Percentiles rank a stretch among this genome's conserved stretches.
Conservation (phyloP, 2,329 filamentous ascomycete species). For the Talaromyces sp. region DNA sequence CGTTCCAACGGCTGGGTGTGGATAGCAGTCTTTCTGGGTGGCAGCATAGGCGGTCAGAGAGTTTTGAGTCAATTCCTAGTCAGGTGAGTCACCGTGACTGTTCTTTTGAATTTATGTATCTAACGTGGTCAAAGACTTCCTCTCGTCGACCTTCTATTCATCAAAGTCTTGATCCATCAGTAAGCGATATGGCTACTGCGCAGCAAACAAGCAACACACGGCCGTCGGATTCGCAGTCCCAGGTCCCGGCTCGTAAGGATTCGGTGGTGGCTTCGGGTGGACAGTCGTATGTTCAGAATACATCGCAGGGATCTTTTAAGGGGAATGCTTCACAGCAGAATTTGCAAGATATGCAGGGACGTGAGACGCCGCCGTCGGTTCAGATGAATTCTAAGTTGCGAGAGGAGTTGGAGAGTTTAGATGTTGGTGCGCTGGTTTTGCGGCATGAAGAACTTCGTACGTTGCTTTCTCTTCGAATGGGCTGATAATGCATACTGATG, state of each 20-base stretch:
- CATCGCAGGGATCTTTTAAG: slow-evolving; percentile 25
- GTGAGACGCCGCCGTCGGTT: slow-evolving; percentile 41
- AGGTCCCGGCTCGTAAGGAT: slow-evolving; percentile 6
- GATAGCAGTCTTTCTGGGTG: slow-evolving; percentile 17
- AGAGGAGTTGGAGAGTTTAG: slow-evolving; percentile 35
- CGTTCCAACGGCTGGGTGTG: slow-evolving; percentile 17
- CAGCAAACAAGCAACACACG: not conserved
- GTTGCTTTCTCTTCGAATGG: slow-evolving; percentile 14
- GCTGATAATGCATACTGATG: not conserved
- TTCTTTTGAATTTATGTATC: not conserved
- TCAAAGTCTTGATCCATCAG: not conserved
- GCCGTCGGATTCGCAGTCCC: not conserved
- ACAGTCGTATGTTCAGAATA: slow-evolving; percentile 10
- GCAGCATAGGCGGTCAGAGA: slow-evolving; percentile 20
- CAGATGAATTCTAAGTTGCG: slow-evolving; percentile 31
- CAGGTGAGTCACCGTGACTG: slow-evolving; percentile 16
- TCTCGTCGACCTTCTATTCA: slow-evolving; percentile 12
- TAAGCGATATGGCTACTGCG: slow-evolving; percentile 8
- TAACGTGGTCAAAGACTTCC: slow-evolving; percentile 3
- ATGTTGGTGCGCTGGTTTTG: slow-evolving; percentile 42
- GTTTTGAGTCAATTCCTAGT: slow-evolving; percentile 18
- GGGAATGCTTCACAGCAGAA: slow-evolving; percentile 25
- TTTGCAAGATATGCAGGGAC: slow-evolving; percentile 37
- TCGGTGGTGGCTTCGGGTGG: slow-evolving; percentile 4
- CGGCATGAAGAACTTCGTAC: slow-evolving; percentile 45